phyloP scores from a whole-genome alignment of 306 rosid genomes.

The Cicer bijugum region DNA sequence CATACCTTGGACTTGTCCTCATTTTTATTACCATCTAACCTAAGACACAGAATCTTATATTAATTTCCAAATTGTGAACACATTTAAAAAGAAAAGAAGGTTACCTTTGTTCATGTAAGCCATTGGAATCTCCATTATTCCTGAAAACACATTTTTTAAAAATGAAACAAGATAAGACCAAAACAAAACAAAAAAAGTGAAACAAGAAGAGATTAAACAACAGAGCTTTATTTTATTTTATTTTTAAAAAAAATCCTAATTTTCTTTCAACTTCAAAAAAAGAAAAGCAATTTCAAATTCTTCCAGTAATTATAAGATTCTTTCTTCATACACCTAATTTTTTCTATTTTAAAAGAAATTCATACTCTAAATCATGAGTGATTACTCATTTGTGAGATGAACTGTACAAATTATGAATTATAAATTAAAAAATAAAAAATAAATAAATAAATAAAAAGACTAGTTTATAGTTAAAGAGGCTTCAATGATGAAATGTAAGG shows the following conservation, averaged over 20 bases:
- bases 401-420: not conserved
- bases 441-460: too few relatives aligned
- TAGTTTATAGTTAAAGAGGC: too few relatives aligned
- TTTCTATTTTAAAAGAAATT: not conserved
- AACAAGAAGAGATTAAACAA: not conserved
- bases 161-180: too few relatives aligned
- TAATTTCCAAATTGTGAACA: not conserved
- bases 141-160: conserved; percentile 45
- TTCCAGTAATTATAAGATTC: not conserved
- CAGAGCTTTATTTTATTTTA: not conserved
- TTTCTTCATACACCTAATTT: not conserved
- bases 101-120: conserved; percentile 52
- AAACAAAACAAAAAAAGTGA: not conserved
- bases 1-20: conserved; percentile 58
- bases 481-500: too few relatives aligned
- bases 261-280: too few relatives aligned
- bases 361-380: not conserved
- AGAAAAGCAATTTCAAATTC: not conserved
- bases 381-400: too few relatives aligned
- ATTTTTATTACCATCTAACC: conserved; percentile 54
- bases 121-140: conserved; percentile 49
- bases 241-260: too few relatives aligned
- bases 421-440: too few relatives aligned
- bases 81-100: not conserved
- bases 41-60: conserved; percentile 43